Base-by-base conservation (phyloP, 345 rosid species). In the Pistacia vera region DNA sequence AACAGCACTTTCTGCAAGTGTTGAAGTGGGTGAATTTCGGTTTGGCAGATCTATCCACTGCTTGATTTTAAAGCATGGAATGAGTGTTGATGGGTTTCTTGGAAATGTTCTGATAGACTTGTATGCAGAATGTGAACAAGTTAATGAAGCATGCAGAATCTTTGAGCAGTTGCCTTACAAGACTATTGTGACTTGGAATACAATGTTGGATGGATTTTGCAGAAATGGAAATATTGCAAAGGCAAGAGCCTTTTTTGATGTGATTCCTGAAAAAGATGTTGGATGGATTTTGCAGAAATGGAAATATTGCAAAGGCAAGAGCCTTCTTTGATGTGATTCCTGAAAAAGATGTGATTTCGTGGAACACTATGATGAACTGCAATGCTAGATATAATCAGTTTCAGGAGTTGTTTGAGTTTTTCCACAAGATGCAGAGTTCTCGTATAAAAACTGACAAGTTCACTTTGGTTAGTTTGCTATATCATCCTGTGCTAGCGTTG, bases 361-460 rank as follows among this genome's bases (percentile, higher is more conserved):
- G 54, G 69, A 66, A 66, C 44, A 20, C 69, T 10, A 10, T 66
- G 54, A 66, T 66, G 17, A 66, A 66, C 30, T 44, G 33, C 69
- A n/a, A 44, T 66, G 33, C 35, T 20, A 48, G 14, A 25, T 48
- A 4, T 48, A 25, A 46, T 48, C 9, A 0, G n/a, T 49, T 66
- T 22, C 56, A 66, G 56, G 56, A 66, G 25, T 13, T 33, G 14
- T 22, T 66, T 48, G 56, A 66, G 20, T 36, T 66, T 66, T 66
- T 66, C 57, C 30, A 28, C n/a, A 48, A 65, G 75, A 79, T 76
- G 82, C 78, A 76, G 80, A 64, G 35, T 54, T 79, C 62, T 11
- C 44, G 63, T 48, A n/a, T 82, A 38, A 75, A 72, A 59, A 72
- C 80, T 10, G 82, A 82, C 59, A 79, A 56, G 28, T 12, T 72